Evolutionary conservation across 768 basidiomycete genomes (phyloP), one percentile per base, ranked within the genome.

Genomic region (Galerina marginata): DNA sequence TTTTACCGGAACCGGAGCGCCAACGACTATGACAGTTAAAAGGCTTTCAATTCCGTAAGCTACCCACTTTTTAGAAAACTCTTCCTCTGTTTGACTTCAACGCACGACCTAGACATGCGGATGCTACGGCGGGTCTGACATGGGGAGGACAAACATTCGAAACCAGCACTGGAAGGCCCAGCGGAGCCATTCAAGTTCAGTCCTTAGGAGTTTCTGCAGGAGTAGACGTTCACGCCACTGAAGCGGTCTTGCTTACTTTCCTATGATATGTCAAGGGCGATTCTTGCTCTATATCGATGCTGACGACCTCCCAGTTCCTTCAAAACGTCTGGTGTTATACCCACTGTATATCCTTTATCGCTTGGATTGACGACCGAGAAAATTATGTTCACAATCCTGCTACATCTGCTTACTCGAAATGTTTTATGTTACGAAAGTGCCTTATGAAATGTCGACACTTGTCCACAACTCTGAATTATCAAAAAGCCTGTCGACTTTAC

Each of bases 71-170:
- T 4, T 14, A 7, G 29, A 33, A 33, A 33, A 7, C 36, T 39
- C 38, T 20, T 33, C 5, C n/a, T 20, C 20, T 16, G 12, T 39
- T 42, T 58, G 47, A 44, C 23, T 14, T 26, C 33, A 10, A 51
- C 25, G 2, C 14, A 36, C 20, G 36, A 1, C 11, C 7, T 16
- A 85, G 82, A 12, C 75, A 81, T 58, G 81, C 85, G 2, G 79
- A 84, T 58, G 84, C 83, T 62, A 76, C 71, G 3, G 75, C 78
- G 14, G 82, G 82, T 10, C 54, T 88, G 54, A 84, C 76, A 0
- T 86, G 86, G 84, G 86, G 81, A 50, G 86, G 85, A 3, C 84
- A 83, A 66, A 82, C 80, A 0, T 86, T 84, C 58, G 86, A 87
- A 65, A 87, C 85, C 0, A 55, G 61, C 40, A 69, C 83, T 46